Percentiles rank a stretch among this genome's conserved stretches.
These are phyloP conservation scores for Colletotrichum sp. DNA, from an alignment of 2,329 filamentous ascomycete species.

Conservation along the genomic window DNA sequence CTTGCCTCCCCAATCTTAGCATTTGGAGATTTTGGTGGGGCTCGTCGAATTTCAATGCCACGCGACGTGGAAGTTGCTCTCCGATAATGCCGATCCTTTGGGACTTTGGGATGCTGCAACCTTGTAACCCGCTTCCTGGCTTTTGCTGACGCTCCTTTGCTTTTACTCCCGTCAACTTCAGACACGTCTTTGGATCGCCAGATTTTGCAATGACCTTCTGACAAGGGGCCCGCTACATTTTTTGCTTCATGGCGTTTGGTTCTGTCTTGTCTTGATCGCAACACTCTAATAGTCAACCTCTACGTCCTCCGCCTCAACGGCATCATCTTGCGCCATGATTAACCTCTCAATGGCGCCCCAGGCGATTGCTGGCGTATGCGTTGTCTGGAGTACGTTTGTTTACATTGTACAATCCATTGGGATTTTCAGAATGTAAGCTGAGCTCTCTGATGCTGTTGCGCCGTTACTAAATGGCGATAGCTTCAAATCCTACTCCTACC, in stretches of 20 bases:
- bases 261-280: conserved; percentile 23
- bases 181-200: background rate
- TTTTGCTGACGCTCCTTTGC: background rate
- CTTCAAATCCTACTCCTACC: conserved; percentile 58
- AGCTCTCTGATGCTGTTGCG: background rate
- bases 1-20: background rate
- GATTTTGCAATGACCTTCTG: background rate
- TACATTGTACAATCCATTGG: conserved; percentile 61
- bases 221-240: background rate
- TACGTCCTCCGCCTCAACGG: background rate
- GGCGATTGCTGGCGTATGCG: conserved; percentile 49
- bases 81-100: background rate
- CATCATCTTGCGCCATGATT: background rate
- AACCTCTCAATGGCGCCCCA: conserved; percentile 32
- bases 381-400: conserved; percentile 59
- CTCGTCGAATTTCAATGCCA: background rate
- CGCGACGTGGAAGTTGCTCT: background rate
- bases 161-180: background rate
- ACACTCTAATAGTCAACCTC: background rate
- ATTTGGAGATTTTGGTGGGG: background rate
- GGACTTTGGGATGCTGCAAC: background rate
- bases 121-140: background rate
- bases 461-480: conserved; percentile 30
- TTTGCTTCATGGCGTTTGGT: background rate
- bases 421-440: conserved; percentile 58